phyloP scores from a whole-genome alignment of 2,329 filamentous ascomycete genomes.

The Paracamarosporium sp. region DNA sequence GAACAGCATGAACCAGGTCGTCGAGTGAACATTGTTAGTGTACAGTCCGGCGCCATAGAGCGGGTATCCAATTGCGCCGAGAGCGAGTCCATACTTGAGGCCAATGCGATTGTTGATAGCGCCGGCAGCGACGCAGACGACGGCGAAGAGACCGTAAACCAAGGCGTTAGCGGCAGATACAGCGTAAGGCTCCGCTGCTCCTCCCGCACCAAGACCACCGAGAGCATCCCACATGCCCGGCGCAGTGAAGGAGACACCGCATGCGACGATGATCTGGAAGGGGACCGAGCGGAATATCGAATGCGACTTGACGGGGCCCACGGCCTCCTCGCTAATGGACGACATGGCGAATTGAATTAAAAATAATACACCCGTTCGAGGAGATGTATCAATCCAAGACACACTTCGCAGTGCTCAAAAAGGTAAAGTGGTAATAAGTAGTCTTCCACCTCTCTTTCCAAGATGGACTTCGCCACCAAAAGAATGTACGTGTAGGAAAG shows the following conservation, averaged over 20 bases:
- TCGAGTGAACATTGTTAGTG: slow-evolving; percentile 46
- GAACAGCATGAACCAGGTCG: slow-evolving; percentile 51
- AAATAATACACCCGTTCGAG: background rate
- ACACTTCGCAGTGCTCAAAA: too few species aligned
- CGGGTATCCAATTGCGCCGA: slow-evolving; percentile 53
- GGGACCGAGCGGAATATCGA: slow-evolving; percentile 40
- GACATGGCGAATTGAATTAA: background rate
- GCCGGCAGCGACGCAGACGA: slow-evolving; percentile 41
- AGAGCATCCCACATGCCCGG: slow-evolving; percentile 46
- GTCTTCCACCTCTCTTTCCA: too few species aligned
- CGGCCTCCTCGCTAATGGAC: background rate
- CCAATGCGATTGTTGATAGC: slow-evolving; percentile 48
- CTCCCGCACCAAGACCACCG: slow-evolving; percentile 40
- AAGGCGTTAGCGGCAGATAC: slow-evolving; percentile 43
- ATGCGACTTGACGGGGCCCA: slow-evolving; percentile 22
- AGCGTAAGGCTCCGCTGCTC: slow-evolving; percentile 41
- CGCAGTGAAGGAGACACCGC: slow-evolving; percentile 42
- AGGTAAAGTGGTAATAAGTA: too few species aligned
- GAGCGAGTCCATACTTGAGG: slow-evolving; percentile 42
- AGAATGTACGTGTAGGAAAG: background rate
- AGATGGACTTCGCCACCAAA: background rate
- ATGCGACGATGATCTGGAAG: slow-evolving; percentile 42
- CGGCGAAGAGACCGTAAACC: slow-evolving; percentile 40
- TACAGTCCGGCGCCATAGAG: slow-evolving; percentile 51
- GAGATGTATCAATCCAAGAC: background rate